Evolutionary conservation across 1,284 basidiomycete species (phyloP).

Genomic region (Salmacisia buchloeana): DNA sequence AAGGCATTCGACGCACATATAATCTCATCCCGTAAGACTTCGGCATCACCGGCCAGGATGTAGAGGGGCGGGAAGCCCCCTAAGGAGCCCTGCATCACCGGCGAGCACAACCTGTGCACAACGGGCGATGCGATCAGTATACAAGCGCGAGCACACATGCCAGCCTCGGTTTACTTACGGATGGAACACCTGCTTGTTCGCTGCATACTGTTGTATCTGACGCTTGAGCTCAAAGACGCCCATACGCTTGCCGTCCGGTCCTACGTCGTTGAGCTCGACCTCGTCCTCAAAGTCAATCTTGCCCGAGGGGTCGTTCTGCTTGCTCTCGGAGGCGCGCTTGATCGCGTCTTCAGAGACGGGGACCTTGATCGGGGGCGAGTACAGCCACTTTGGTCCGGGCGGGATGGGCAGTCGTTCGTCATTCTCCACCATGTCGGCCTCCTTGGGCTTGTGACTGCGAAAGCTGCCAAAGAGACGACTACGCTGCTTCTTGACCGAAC

Average conservation of each 20-base stretch:
- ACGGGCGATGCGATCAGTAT: background rate
- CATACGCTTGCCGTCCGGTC: background rate
- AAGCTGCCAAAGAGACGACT: background rate
- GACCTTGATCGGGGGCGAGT: slow-evolving; percentile 30
- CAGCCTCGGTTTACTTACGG: background rate
- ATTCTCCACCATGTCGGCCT: background rate
- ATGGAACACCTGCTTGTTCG: slow-evolving; percentile 66
- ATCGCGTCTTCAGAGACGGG: slow-evolving; percentile 14
- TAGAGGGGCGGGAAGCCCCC: slow-evolving; percentile 85
- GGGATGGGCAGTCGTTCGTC: slow-evolving; percentile 14
- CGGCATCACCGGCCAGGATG: slow-evolving; percentile 75
- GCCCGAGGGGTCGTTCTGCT: background rate
- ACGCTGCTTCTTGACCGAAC: background rate
- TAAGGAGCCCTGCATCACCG: slow-evolving; percentile 66
- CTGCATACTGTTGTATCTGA: slow-evolving; percentile 84
- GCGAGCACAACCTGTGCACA: slow-evolving; percentile 76
- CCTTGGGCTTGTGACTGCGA: background rate
- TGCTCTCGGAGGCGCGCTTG: slow-evolving; percentile 1
- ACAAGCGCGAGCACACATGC: background rate
- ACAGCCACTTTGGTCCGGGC: slow-evolving; percentile 24
- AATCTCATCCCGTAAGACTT: slow-evolving; percentile 82
- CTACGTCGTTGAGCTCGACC: background rate
- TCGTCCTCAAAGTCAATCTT: slow-evolving; percentile 4
- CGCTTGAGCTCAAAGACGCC: slow-evolving; percentile 24
- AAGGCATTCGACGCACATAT: slow-evolving; percentile 58